A percentile compares a stretch with the other conserved stretches of the same genome.
Evolutionary conservation across 164 flowering plant genomes (phyloP).

Genomic region (Malania oleifera): DNA sequence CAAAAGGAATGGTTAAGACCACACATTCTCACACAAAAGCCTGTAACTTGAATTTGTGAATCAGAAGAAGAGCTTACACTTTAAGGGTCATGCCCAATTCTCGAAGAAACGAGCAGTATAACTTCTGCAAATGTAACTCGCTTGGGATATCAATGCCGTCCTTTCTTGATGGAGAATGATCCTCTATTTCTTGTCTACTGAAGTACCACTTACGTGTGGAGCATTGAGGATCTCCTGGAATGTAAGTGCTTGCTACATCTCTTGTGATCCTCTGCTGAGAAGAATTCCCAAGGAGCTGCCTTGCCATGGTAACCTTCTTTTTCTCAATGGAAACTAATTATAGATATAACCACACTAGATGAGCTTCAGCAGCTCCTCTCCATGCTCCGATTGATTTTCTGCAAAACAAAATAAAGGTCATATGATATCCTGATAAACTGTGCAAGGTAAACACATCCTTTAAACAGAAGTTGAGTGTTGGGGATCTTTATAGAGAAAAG

Average conservation of each 20-base stretch:
- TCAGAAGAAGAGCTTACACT: conserved; percentile 37
- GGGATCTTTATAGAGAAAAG: too few species aligned
- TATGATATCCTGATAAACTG: too few species aligned
- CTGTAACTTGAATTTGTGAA: not conserved
- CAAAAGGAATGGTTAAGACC: not conserved
- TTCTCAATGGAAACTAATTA: conserved; percentile 4
- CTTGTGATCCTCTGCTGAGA: conserved; percentile 12
- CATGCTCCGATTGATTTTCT: too few species aligned
- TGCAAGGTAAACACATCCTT: too few species aligned
- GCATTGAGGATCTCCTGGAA: conserved; percentile 19
- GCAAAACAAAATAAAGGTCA: too few species aligned
- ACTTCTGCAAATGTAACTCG: conserved; percentile 43
- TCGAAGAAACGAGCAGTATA: conserved; percentile 55
- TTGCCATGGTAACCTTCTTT: conserved; percentile 25
- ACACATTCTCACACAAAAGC: not conserved
- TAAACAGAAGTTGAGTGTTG: too few species aligned
- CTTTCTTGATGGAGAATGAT: conserved; percentile 60
- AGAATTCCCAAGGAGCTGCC: conserved; percentile 16
- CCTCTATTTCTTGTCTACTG: conserved; percentile 44
- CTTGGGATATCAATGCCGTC: conserved; percentile 46
- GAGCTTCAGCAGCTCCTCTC: too few species aligned
- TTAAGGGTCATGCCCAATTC: conserved; percentile 57
- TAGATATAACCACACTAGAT: too few species aligned
- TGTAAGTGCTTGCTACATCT: conserved; percentile 2
- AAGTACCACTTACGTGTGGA: conserved; percentile 45